Conservation (phyloP, 1,139 yeast species). For the Pneumocystis carinii region DNA sequence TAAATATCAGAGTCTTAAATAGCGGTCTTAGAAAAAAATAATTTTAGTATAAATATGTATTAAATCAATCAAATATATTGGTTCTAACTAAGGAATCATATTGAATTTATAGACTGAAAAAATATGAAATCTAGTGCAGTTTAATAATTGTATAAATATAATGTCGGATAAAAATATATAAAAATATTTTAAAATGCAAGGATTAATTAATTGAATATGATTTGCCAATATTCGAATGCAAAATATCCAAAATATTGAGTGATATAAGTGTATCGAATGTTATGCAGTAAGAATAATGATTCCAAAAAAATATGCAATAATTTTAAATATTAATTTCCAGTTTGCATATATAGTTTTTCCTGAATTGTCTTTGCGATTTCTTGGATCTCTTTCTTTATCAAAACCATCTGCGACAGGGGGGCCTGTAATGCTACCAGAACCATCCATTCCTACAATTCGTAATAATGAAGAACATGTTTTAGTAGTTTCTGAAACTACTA, state of each 20-base stretch:
- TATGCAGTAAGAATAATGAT: not conserved
- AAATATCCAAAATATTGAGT: not conserved
- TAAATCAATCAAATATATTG: too few species aligned
- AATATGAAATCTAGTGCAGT: too few species aligned
- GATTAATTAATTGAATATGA: too few species aligned
- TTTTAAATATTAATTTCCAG: not conserved
- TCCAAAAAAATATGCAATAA: not conserved
- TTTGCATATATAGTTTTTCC: not conserved
- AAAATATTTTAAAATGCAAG: too few species aligned
- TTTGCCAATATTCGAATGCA: not conserved
- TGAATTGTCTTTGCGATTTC: not conserved
- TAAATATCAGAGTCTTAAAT: too few species aligned
- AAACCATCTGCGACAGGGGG: not conserved
- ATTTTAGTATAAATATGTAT: too few species aligned
- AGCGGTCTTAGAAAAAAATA: too few species aligned
- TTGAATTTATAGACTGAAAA: too few species aligned
- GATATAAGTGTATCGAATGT: not conserved
- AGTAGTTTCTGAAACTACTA: not conserved
- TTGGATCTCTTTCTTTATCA: not conserved
- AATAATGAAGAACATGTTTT: not conserved
- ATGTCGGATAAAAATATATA: too few species aligned
- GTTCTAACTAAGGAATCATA: too few species aligned
- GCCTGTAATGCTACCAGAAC: not conserved
- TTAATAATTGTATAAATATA: too few species aligned
- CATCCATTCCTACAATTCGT: not conserved